A percentile compares a stretch with the other conserved stretches of the same genome.
phyloP scores from a whole-genome alignment of 495 filamentous ascomycete species.

The Xylaria curta region DNA sequence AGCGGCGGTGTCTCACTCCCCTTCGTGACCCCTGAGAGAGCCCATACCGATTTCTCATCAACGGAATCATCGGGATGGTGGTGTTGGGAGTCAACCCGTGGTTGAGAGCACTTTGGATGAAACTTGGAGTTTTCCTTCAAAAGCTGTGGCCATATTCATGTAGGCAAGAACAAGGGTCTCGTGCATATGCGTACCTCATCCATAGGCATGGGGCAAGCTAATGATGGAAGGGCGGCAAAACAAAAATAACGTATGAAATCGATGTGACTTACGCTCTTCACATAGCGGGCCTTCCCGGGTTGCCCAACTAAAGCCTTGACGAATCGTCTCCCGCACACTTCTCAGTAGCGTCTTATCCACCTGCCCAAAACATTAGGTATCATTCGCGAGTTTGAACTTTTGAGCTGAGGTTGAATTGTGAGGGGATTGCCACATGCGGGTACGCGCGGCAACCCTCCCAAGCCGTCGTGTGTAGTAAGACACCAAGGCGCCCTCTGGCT shows the following conservation, averaged over 20 bases:
- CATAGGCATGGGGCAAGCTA: constrained; percentile 11
- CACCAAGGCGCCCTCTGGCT: constrained; percentile 21
- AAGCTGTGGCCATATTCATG: not conserved
- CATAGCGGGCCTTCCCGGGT: constrained; percentile 93
- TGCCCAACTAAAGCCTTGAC: constrained; percentile 95
- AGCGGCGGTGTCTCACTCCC: not conserved
- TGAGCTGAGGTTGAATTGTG: constrained; percentile 36
- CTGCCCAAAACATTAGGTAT: constrained; percentile 52
- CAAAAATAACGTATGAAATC: constrained; percentile 12
- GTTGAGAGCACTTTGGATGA: not conserved
- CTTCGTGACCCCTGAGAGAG: constrained; percentile 16
- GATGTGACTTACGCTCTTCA: constrained; percentile 84
- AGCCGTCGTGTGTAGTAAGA: constrained; percentile 36
- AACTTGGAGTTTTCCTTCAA: not conserved
- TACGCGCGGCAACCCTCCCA: constrained; percentile 36
- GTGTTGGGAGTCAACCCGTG: constrained; percentile 8
- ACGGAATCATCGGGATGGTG: constrained; percentile 14
- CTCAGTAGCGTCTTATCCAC: constrained; percentile 91
- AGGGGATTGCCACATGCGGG: constrained; percentile 36
- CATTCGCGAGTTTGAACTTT: constrained; percentile 33
- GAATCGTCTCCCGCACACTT: constrained; percentile 86
- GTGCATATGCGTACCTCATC: constrained; percentile 19
- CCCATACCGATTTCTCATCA: constrained; percentile 6
- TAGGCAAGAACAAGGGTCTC: constrained; percentile 5
- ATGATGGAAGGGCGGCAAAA: constrained; percentile 6